A percentile compares a stretch with the other conserved stretches of the same genome.
These are phyloP conservation scores for Lipomyces kockii DNA, from an alignment of 805 yeast genomes.

Conservation along the genomic window DNA sequence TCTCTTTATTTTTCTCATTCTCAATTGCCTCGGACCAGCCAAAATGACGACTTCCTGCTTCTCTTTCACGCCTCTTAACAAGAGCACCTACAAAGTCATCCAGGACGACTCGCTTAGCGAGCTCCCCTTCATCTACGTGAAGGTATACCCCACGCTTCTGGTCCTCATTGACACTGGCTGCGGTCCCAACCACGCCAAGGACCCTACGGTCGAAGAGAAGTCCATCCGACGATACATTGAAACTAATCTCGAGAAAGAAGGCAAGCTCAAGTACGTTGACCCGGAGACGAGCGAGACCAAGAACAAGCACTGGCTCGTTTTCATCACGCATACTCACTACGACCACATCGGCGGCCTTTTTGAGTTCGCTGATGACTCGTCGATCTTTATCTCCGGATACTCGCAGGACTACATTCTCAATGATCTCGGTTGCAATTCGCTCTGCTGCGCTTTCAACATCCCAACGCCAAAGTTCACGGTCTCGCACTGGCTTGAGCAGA, in stretches of 20 bases:
- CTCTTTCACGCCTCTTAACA: slow-evolving; percentile 26
- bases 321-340: slow-evolving; percentile 37
- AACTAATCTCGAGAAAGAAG: slow-evolving; percentile 23
- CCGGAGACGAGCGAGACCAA: slow-evolving; percentile 15
- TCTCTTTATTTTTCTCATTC: neutral
- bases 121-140: slow-evolving; percentile 36
- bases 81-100: slow-evolving; percentile 34
- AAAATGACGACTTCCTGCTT: slow-evolving; percentile 28
- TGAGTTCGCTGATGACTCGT: slow-evolving; percentile 34
- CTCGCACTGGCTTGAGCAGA: slow-evolving; percentile 35
- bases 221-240: slow-evolving; percentile 32
- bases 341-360: slow-evolving; percentile 36
- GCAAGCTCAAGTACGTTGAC: slow-evolving; percentile 23
- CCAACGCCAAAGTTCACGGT: slow-evolving; percentile 35
- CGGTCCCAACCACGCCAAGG: slow-evolving; percentile 34
- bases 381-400: slow-evolving; percentile 35
- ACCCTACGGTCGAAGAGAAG: slow-evolving; percentile 32
- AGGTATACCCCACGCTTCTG: slow-evolving; percentile 34
- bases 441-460: slow-evolving; percentile 36
- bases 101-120: slow-evolving; percentile 35
- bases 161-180: slow-evolving; percentile 36
- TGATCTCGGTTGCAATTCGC: slow-evolving; percentile 36
- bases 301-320: slow-evolving; percentile 35
- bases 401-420: slow-evolving; percentile 32
- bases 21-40: neutral